These are phyloP conservation scores for Physcomitrellopsis africana DNA, from an alignment of 225 moss, liverwort and hornwort species.

Conservation along the genomic window DNA sequence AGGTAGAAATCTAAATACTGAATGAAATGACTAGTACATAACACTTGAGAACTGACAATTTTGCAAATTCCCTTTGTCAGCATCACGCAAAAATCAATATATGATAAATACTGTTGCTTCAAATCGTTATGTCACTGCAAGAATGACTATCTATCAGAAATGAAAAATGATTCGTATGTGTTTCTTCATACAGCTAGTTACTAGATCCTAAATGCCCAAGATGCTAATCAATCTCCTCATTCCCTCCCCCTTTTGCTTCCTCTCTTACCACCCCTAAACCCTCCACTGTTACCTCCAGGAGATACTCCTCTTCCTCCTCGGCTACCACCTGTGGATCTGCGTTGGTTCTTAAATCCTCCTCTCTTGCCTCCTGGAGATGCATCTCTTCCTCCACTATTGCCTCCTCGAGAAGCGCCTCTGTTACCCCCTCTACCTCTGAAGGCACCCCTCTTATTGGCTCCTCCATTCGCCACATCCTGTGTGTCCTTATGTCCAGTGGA, in stretches of 20 bases:
- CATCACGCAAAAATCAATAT: too few species aligned
- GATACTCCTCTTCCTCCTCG: slow-evolving; percentile 30
- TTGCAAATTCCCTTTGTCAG: too few species aligned
- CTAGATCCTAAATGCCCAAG: background rate
- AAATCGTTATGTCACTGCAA: too few species aligned
- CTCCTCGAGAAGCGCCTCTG: slow-evolving; percentile 17
- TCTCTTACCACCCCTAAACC: slow-evolving; percentile 28
- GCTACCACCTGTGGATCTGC: slow-evolving; percentile 10
- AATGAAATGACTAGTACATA: too few species aligned
- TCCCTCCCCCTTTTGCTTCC: slow-evolving; percentile 21
- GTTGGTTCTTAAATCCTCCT: slow-evolving; percentile 11
- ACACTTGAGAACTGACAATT: too few species aligned
- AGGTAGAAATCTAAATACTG: too few species aligned
- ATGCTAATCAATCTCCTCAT: slow-evolving; percentile 7
- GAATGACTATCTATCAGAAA: too few species aligned
- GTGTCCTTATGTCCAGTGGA: slow-evolving; percentile 6
- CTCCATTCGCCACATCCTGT: slow-evolving; percentile 28
- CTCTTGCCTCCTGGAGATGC: slow-evolving; percentile 5
- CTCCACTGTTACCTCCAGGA: slow-evolving; percentile 35
- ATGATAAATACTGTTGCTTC: too few species aligned
- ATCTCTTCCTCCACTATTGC: slow-evolving; percentile 27
- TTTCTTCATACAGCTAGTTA: too few species aligned
- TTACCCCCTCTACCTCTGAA: slow-evolving; percentile 5
- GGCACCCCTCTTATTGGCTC: slow-evolving; percentile 20
- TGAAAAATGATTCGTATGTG: too few species aligned